Evolutionary conservation across 768 basidiomycete genomes (phyloP).

Genomic region (Paxillus involutus): DNA sequence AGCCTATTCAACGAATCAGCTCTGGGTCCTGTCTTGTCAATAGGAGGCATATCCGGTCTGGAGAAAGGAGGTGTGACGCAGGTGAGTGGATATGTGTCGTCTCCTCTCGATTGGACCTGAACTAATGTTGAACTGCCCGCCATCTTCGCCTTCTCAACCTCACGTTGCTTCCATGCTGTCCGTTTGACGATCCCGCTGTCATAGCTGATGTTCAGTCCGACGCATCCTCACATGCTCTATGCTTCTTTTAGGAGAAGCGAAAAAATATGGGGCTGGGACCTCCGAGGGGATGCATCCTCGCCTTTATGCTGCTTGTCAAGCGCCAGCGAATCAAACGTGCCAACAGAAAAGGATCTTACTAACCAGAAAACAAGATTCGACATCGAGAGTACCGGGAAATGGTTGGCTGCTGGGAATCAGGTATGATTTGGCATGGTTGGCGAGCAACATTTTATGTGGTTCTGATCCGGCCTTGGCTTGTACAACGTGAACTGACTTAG

Average conservation of each 20-base stretch:
- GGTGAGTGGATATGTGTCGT: conserved; percentile 32
- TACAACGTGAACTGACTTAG: not conserved
- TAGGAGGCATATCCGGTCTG: conserved; percentile 50
- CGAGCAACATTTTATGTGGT: not conserved
- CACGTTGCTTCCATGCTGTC: too few species aligned
- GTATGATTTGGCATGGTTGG: conserved; percentile 35
- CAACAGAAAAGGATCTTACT: conserved; percentile 33
- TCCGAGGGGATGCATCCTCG: conserved; percentile 53
- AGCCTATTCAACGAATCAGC: conserved; percentile 65
- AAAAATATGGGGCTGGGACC: conserved; percentile 74
- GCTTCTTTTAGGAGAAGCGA: conserved; percentile 69
- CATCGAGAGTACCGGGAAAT: conserved; percentile 64
- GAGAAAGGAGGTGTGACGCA: conserved; percentile 45
- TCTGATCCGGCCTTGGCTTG: not conserved
- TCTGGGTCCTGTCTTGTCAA: conserved; percentile 55
- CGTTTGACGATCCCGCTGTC: not conserved
- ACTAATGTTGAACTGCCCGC: not conserved
- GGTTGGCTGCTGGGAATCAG: conserved; percentile 67
- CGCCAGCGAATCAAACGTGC: not conserved
- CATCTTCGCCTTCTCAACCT: too few species aligned
- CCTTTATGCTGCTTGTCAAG: conserved; percentile 39
- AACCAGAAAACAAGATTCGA: conserved; percentile 85
- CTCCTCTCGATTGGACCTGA: not conserved
- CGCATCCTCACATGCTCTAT: conserved; percentile 68
- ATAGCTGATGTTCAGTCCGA: conserved; percentile 79